Percentiles rank a stretch among this genome's conserved stretches.
These are phyloP conservation scores for Paramarasmius palmivorus DNA, from an alignment of 1,284 basidiomycete species.

Conservation along the genomic window DNA sequence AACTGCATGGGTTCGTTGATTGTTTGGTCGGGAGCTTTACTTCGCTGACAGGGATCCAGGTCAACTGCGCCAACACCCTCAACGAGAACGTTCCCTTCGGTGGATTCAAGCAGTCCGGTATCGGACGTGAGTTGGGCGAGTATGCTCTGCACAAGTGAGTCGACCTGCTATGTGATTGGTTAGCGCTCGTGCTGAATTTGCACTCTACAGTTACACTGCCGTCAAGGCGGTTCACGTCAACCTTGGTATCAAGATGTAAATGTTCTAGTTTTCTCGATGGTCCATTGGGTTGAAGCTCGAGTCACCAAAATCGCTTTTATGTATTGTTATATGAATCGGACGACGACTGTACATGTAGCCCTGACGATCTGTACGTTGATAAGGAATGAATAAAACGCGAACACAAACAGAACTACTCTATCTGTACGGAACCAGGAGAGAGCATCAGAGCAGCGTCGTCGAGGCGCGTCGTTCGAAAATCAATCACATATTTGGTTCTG, in stretches of 20 bases:
- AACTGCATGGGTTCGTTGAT: slow-evolving; percentile 60
- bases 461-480: no score
- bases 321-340: no score
- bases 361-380: no score
- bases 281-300: no score
- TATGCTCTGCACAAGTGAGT: slow-evolving; percentile 63
- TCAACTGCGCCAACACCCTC: slow-evolving; percentile 71
- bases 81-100: slow-evolving; percentile 71
- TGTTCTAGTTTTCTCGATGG: neutral
- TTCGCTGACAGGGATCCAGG: slow-evolving; percentile 24
- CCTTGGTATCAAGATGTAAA: slow-evolving; percentile 36
- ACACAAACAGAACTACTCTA: no score
- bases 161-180: neutral
- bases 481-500: no score
- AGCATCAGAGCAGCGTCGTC: no score
- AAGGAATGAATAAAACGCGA: no score
- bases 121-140: slow-evolving; percentile 78
- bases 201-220: slow-evolving; percentile 60
- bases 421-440: no score
- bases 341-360: no score
- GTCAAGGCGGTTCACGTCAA: slow-evolving; percentile 81
- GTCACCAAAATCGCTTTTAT: no score
- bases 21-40: neutral
- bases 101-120: slow-evolving; percentile 77
- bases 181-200: neutral